These are phyloP conservation scores for Dalechampia spathulata DNA, from an alignment of 441 rosid species.

Conservation along the genomic window DNA sequence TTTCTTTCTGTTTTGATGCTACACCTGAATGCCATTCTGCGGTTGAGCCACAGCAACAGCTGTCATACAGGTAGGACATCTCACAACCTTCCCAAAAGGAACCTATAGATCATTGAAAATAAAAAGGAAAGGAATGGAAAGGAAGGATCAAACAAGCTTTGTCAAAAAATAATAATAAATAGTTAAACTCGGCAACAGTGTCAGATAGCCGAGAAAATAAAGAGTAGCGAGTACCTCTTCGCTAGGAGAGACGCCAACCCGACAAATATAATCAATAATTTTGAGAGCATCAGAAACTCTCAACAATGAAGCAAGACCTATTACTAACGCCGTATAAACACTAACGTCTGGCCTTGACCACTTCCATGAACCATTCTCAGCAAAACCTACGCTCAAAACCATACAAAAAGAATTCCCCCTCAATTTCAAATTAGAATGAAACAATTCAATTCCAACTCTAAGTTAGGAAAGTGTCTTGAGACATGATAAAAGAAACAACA, in stretches of 20 bases:
- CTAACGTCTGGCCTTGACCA: slow-evolving; percentile 88
- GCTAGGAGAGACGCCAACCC: slow-evolving; percentile 74
- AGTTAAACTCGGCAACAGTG: too few relatives aligned
- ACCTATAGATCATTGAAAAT: slow-evolving; percentile 59
- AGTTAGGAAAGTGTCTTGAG: too few relatives aligned
- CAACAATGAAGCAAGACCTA: slow-evolving; percentile 61
- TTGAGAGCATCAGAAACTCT: slow-evolving; percentile 81
- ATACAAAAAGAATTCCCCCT: too few relatives aligned
- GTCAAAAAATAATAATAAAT: too few relatives aligned
- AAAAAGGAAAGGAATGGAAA: not conserved
- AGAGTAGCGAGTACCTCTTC: too few relatives aligned
- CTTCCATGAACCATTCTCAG: slow-evolving; percentile 74
- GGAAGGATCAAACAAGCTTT: too few relatives aligned
- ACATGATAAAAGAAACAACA: too few relatives aligned
- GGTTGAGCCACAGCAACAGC: slow-evolving; percentile 89
- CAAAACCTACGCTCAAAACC: slow-evolving; percentile 24
- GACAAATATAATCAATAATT: slow-evolving; percentile 62
- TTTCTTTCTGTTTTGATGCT: too few relatives aligned
- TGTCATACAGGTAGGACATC: slow-evolving; percentile 76
- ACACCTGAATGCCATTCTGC: slow-evolving; percentile 76
- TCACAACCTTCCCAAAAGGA: slow-evolving; percentile 88
- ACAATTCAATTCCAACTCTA: too few relatives aligned
- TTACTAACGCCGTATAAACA: slow-evolving; percentile 52
- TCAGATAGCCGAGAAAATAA: too few relatives aligned
- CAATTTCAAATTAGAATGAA: too few relatives aligned